Base-by-base conservation (phyloP, 805 yeast species). In the Metschnikowia vanudenii region DNA sequence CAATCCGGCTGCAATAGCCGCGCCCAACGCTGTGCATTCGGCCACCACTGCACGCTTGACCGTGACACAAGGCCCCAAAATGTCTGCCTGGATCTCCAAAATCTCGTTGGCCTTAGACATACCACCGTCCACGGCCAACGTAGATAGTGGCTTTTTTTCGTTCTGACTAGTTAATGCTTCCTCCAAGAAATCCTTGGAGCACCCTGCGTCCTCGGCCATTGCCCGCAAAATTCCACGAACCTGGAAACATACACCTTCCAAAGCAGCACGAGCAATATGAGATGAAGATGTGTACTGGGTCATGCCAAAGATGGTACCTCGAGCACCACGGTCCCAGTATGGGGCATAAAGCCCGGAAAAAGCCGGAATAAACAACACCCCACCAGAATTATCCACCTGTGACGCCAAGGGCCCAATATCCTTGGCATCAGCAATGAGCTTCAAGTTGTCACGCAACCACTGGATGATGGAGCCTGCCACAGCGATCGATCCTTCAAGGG, bases 1-100 rank as follows among this genome's bases (percentile, higher is more conserved):
- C 58, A 90, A 71, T 11, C 97, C 96, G 2, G 98, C 96, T 24
- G 97, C 97, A 55, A 92, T 86, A 4, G 97, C 97, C 7, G 96
- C 96, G 24, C 98, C 98, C 52, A 91, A 76, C 0, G 97, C 97
- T 4, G 97, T 91, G 62, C 96, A 89, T 67, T 91, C 98, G 30
- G 88, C 73, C 64, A 84, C 86, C 28, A 81, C 78, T 1, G 97
- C 90, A 58, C 97, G 76, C 56, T 80, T 79, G 36, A 91, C 92
- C 22, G 83, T 81, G 32, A 84, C 87, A 67, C 90, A 81, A 1
- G 94, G 92, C 3, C 97, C 97, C 55, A 89, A 74, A 51, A 91
- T 84, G 64, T 91, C 95, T 7, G 96, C 86, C 69, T 91, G 97
- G 53, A 91, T 88, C 71, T 88, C 96, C 85, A 92, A 85, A 43